Conservation (phyloP, 108 stramenopile species). For the Craspedostauros australis region DNA sequence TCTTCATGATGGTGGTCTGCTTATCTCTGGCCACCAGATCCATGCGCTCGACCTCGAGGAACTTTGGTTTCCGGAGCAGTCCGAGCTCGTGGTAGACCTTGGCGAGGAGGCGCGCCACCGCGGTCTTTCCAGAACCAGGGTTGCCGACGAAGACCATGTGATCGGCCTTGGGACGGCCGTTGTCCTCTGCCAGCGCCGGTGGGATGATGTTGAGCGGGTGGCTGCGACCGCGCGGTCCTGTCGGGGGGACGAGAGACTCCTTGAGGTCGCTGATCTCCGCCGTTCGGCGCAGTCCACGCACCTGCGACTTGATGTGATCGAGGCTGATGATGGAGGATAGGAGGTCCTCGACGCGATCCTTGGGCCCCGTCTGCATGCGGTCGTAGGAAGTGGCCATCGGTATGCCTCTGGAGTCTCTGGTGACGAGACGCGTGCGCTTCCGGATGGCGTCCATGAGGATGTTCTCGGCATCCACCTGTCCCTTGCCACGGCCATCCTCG, state of each 20-base stretch:
- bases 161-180: constrained; percentile 56
- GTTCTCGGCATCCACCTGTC: constrained; percentile 44
- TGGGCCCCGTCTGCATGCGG: constrained; percentile 24
- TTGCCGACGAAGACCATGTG: constrained; percentile 93
- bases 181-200: constrained; percentile 53
- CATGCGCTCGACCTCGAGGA: constrained; percentile 85
- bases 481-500: constrained; percentile 26
- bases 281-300: constrained; percentile 75
- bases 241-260: constrained; percentile 72
- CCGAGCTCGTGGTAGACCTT: constrained; percentile 87
- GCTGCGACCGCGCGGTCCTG: constrained; percentile 37
- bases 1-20: constrained; percentile 75
- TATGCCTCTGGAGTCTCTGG: constrained; percentile 24
- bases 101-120: constrained; percentile 88
- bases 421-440: constrained; percentile 29
- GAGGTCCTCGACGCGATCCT: constrained; percentile 84
- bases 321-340: constrained; percentile 77
- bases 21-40: constrained; percentile 76
- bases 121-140: constrained; percentile 95
- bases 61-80: constrained; percentile 78
- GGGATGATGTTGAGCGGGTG: constrained; percentile 34
- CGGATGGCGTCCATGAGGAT: constrained; percentile 72
- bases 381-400: constrained; percentile 1
- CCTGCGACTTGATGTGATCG: constrained; percentile 87
- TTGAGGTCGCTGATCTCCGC: constrained; percentile 83